Evolutionary conservation across 345 rosid species (phyloP).

Genomic region (Kandelia obovata): DNA sequence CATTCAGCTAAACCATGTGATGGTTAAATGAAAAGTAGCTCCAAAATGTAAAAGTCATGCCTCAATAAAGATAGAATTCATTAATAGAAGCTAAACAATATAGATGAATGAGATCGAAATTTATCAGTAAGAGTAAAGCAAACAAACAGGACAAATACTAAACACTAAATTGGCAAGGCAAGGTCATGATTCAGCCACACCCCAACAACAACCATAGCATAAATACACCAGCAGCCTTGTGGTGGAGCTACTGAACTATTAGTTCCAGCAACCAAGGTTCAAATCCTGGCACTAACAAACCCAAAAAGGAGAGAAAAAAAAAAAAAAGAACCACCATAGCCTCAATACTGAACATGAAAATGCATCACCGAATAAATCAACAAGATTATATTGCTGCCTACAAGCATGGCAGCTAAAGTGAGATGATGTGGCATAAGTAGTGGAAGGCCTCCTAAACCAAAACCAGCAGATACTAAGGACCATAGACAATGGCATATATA

Average conservation of each 20-base stretch:
- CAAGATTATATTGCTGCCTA: too few species aligned
- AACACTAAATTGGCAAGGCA: not conserved
- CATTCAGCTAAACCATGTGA: not conserved
- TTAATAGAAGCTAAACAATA: too few species aligned
- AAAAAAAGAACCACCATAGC: too few species aligned
- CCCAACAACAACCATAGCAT: constrained; percentile 3
- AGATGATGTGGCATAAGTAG: not conserved
- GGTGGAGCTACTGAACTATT: too few species aligned
- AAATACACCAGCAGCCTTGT: too few species aligned
- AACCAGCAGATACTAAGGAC: not conserved
- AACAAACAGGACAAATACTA: not conserved
- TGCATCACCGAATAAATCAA: not conserved
- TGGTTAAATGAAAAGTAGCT: not conserved
- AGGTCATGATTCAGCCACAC: not conserved
- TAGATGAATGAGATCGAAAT: not conserved
- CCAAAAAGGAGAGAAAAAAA: too few species aligned
- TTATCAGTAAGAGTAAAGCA: too few species aligned
- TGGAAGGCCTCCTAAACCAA: not conserved
- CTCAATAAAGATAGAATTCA: not conserved
- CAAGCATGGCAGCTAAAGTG: not conserved
- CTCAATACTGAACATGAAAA: not conserved
- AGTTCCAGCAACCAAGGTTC: too few species aligned
- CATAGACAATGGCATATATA: not conserved
- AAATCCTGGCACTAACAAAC: too few species aligned
- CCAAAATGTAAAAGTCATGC: constrained; percentile 1